phyloP scores from a whole-genome alignment of 768 basidiomycete genomes.

The Kwoniella botswanensis region DNA sequence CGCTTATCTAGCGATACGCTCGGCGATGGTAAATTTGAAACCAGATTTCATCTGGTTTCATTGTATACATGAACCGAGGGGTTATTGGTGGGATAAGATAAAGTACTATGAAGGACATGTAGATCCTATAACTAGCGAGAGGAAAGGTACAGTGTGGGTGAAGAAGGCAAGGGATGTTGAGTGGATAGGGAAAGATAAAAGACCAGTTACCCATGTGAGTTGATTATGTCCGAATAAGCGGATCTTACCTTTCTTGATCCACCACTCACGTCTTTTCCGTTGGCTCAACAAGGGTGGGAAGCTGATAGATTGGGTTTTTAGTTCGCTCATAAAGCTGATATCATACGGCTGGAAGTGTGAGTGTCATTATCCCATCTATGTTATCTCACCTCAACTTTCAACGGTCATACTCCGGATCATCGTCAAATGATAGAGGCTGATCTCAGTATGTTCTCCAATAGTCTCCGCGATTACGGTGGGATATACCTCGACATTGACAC shows the following conservation, averaged over 20 bases:
- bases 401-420: no score
- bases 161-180: constrained; percentile 44
- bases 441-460: constrained; percentile 11
- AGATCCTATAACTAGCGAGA: constrained; percentile 26
- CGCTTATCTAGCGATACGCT: constrained; percentile 54
- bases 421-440: not conserved
- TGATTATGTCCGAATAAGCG: no score
- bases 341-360: constrained; percentile 52
- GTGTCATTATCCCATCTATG: constrained; percentile 14
- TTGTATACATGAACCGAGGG: constrained; percentile 49
- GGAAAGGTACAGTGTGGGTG: constrained; percentile 37
- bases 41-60: constrained; percentile 56
- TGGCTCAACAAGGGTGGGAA: no score
- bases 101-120: constrained; percentile 43
- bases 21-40: constrained; percentile 45
- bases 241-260: not conserved
- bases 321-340: constrained; percentile 56
- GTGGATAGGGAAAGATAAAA: constrained; percentile 38
- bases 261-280: no score
- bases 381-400: no score
- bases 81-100: constrained; percentile 56
- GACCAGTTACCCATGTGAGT: constrained; percentile 46
- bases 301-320: constrained; percentile 5
- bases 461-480: constrained; percentile 48
- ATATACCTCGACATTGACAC: constrained; percentile 57